Conservation (phyloP, 2,329 filamentous ascomycete species). For the Aspergillus pseudoglaucus region DNA sequence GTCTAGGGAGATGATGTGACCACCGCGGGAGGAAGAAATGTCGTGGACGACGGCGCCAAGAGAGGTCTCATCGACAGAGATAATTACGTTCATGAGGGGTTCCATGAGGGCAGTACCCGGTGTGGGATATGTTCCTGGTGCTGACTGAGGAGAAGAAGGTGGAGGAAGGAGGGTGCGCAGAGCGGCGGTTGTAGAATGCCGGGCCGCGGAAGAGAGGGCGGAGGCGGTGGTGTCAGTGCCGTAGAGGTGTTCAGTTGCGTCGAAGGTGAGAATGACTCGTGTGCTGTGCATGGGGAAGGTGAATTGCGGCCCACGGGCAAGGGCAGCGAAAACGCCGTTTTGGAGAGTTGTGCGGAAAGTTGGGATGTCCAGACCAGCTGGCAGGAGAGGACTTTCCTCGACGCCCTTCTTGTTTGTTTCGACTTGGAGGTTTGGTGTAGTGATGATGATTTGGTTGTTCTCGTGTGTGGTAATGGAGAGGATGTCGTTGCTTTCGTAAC, state of each 20-base stretch:
- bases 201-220: constrained; percentile 61
- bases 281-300: constrained; percentile 74
- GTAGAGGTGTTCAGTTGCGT: constrained; percentile 59
- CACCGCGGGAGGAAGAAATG: constrained; percentile 65
- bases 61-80: constrained; percentile 74
- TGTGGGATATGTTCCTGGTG: constrained; percentile 43
- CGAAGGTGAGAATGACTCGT: constrained; percentile 62
- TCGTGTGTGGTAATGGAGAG: constrained; percentile 38
- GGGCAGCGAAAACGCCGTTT: constrained; percentile 74
- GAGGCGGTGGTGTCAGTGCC: constrained; percentile 60
- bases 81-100: constrained; percentile 85
- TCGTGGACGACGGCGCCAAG: constrained; percentile 80
- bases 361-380: constrained; percentile 47
- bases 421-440: constrained; percentile 44
- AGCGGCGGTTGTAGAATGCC: constrained; percentile 61
- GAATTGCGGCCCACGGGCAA: constrained; percentile 76
- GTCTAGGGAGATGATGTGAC: constrained; percentile 66
- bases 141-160: constrained; percentile 3
- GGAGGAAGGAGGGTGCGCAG: constrained; percentile 50
- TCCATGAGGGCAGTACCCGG: constrained; percentile 65
- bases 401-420: constrained; percentile 31
- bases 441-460: constrained; percentile 64
- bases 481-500: constrained; percentile 16
- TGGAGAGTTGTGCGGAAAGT: constrained; percentile 53
- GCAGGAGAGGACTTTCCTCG: constrained; percentile 45